Conservation (phyloP, 2,329 filamentous ascomycete species). For the Grosmannia clavigera region DNA sequence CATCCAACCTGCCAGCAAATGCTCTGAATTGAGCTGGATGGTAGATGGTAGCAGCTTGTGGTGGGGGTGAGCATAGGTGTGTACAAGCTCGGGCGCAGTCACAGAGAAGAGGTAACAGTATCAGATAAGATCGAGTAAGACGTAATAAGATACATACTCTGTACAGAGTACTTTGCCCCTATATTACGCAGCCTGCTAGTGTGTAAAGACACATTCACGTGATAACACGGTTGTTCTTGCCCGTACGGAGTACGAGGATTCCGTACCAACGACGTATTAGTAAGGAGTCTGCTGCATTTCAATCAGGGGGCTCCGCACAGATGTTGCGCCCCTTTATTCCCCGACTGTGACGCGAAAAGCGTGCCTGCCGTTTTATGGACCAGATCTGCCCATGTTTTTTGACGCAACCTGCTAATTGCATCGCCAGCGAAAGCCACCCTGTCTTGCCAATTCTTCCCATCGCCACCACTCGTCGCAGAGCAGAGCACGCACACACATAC, state of each 20-base stretch:
- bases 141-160: too few species aligned
- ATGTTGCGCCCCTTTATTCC: neutral
- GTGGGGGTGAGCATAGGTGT: too few species aligned
- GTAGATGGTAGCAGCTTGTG: neutral
- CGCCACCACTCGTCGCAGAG: neutral
- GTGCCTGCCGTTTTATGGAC: neutral
- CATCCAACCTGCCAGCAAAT: conserved; percentile 22
- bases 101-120: too few species aligned
- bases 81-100: too few species aligned
- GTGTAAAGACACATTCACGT: too few species aligned
- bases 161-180: too few species aligned
- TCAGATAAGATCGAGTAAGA: too few species aligned
- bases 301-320: neutral
- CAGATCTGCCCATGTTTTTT: neutral
- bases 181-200: too few species aligned
- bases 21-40: neutral
- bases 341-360: neutral
- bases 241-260: too few species aligned
- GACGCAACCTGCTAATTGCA: neutral
- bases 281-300: too few species aligned
- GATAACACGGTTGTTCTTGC: too few species aligned
- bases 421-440: neutral
- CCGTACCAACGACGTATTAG: too few species aligned
- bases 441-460: neutral
- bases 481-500: neutral